Conservation (phyloP, 371 early-diverging fungal genomes). For the Mortierella sp. region DNA sequence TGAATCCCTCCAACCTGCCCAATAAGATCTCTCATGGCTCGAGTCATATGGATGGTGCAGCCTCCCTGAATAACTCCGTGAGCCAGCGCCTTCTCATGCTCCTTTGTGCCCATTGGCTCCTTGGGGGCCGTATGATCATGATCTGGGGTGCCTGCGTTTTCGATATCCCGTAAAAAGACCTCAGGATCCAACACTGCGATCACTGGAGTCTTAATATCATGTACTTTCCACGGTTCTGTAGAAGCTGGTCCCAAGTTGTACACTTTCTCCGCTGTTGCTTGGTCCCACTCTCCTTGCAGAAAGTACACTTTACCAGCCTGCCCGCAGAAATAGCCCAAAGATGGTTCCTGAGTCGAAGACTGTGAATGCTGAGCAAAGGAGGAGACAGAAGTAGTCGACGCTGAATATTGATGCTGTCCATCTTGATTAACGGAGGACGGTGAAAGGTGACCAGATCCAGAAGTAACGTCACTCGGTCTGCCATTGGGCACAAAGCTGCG, state of each 20-base stretch:
- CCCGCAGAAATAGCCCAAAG: conserved; percentile 54
- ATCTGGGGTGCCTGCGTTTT: neutral
- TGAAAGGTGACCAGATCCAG: conserved; percentile 1
- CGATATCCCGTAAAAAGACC: conserved; percentile 36
- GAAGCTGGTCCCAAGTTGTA: conserved; percentile 55
- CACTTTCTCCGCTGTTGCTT: conserved; percentile 46
- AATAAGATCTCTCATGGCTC: conserved; percentile 53
- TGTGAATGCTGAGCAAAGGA: neutral
- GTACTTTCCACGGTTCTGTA: conserved; percentile 44
- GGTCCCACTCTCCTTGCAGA: conserved; percentile 56
- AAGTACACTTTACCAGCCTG: conserved; percentile 55
- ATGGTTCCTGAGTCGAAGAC: conserved; percentile 17
- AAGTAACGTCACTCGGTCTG: conserved; percentile 11
- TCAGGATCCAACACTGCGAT: conserved; percentile 50
- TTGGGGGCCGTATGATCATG: neutral
- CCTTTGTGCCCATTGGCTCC: neutral
- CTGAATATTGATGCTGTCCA: conserved; percentile 5
- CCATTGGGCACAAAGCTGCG: conserved; percentile 25
- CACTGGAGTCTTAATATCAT: conserved; percentile 45
- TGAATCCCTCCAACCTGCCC: conserved; percentile 53
- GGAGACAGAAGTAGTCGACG: conserved; percentile 15
- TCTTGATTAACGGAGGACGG: conserved; percentile 5
- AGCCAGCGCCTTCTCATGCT: conserved; percentile 8
- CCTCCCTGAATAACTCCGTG: conserved; percentile 54
- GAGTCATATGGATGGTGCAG: conserved; percentile 53